A percentile compares a stretch with the other conserved stretches of the same genome.
Evolutionary conservation across 768 basidiomycete genomes (phyloP).

Genomic region (Russula abietina): DNA sequence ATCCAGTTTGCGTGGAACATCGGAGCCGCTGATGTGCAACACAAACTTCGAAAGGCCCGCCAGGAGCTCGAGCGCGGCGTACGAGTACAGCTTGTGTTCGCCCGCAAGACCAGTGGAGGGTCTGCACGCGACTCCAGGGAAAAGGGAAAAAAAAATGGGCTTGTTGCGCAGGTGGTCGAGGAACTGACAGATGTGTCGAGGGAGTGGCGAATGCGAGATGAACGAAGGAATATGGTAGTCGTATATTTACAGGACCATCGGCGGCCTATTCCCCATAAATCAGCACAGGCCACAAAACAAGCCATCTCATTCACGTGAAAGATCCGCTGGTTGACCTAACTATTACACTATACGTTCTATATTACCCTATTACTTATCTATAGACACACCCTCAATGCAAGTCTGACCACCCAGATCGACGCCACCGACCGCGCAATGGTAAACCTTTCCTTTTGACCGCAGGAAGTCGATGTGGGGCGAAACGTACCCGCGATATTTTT

Average conservation of each 20-base stretch:
- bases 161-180: conserved; percentile 20
- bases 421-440: conserved; percentile 18
- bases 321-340: not conserved
- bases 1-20: conserved; percentile 37
- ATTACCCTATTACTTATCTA: not conserved
- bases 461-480: conserved; percentile 18
- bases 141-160: conserved; percentile 12
- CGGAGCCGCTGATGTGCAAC: conserved; percentile 32
- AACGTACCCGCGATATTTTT: not conserved
- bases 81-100: conserved; percentile 30
- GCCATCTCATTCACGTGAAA: not conserved
- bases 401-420: not conserved
- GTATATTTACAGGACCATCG: conserved; percentile 17
- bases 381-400: not conserved
- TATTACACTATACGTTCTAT: conserved; percentile 2
- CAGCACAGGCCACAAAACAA: not conserved
- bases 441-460: conserved; percentile 26
- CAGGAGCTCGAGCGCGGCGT: conserved; percentile 30
- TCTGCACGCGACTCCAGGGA: not conserved
- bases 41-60: conserved; percentile 34
- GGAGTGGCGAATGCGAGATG: conserved; percentile 24
- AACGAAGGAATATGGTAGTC: conserved; percentile 12
- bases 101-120: conserved; percentile 27
- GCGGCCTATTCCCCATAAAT: conserved; percentile 22
- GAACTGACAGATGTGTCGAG: conserved; percentile 27